Base-by-base conservation (phyloP, 2,329 filamentous ascomycete species). In the Cryphonectria carpinicola region DNA sequence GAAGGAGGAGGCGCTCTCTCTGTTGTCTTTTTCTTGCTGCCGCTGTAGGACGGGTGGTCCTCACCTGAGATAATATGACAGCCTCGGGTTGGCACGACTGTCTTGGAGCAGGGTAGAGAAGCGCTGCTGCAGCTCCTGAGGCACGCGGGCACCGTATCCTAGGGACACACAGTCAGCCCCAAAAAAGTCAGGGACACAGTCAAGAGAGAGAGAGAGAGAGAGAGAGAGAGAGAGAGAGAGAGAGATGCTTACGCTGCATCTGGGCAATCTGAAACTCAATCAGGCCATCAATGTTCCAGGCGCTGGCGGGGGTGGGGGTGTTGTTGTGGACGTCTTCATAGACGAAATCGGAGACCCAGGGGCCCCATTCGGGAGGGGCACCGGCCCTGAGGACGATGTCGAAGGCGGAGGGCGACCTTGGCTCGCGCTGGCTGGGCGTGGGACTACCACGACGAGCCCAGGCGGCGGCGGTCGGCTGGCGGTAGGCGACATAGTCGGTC, bases 191-290 rank as follows among this genome's bases (percentile, higher is more conserved):
- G 14, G 80, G 58, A 11, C 1, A 22, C n/a, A n/a, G n/a, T n/a
- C n/a, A n/a, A 28, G 1, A 2, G 28, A 28, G 28, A 1, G 28
- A 28, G 28, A 2, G 28, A 28, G n/a, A 28, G 1, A 2, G 28
- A 28, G 28, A 1, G 28, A 28, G 28, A 2, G 28, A 28, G n/a
- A n/a, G n/a, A 28, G 1, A 2, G 28, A 28, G 28, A 1, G 28
- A 28, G 28, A 2, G 28, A 28, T 28, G 28, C 84, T 77, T 81
- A 91, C 92, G 93, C 79, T 98, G 95, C 82, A 98, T 89, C 79
- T 94, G 90, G 73, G 93, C 91, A 52, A 98, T 91, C 77, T 97
- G 95, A 75, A 96, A 97, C 74, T 97, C 93, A 28, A 98, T 82
- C 39, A 98, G 83, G 41, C 88, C 88, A 78, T 97, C 93, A 10